Evolutionary conservation across 768 basidiomycete genomes (phyloP).

Genomic region (Xerocomellus intermedius): DNA sequence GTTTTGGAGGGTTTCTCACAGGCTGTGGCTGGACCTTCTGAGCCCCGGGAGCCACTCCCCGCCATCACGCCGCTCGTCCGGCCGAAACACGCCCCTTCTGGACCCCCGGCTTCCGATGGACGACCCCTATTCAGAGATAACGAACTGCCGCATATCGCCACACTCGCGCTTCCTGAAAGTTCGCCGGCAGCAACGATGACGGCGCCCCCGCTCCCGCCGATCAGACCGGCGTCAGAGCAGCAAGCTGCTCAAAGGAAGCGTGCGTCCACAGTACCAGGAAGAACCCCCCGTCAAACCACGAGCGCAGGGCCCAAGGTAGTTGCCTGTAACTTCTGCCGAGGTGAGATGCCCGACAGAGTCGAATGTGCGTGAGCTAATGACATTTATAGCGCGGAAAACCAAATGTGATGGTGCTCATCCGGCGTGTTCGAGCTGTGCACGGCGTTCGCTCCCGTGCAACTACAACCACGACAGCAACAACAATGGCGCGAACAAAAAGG

Average conservation of each 20-base stretch:
- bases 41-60: conserved; percentile 45
- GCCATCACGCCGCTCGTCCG: conserved; percentile 36
- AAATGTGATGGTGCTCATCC: conserved; percentile 88
- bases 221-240: conserved; percentile 64
- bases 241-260: conserved; percentile 70
- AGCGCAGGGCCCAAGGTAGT: conserved; percentile 83
- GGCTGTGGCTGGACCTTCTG: conserved; percentile 34
- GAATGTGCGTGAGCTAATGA: conserved; percentile 6
- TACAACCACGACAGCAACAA: conserved; percentile 65
- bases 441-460: conserved; percentile 72
- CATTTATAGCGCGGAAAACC: conserved; percentile 71
- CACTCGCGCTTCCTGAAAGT: conserved; percentile 57
- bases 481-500: conserved; percentile 36
- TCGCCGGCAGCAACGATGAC: conserved; percentile 59
- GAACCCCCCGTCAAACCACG: conserved; percentile 54
- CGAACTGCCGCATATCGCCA: conserved; percentile 71
- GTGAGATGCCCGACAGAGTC: conserved; percentile 40
- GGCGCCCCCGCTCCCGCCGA: conserved; percentile 59
- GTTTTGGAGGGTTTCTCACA: conserved; percentile 32
- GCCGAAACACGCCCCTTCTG: conserved; percentile 28
- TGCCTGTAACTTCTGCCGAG: conserved; percentile 87
- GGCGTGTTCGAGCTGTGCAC: conserved; percentile 78
- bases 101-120: conserved; percentile 28
- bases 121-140: conserved; percentile 55
- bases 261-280: conserved; percentile 65